phyloP scores from a whole-genome alignment of 306 rosid genomes.

The Luffa acutangula region DNA sequence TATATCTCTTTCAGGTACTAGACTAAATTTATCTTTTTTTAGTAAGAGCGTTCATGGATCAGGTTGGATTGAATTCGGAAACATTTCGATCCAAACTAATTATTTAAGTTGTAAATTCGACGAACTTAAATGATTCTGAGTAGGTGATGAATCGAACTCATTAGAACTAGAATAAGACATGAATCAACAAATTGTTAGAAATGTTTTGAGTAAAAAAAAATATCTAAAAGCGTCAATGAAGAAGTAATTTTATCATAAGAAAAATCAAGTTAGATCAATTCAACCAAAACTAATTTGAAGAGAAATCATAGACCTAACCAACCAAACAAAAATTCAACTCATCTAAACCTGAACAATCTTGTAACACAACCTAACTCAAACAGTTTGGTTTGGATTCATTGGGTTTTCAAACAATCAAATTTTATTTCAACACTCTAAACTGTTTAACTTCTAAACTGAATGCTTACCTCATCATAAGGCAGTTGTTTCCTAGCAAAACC shows the following conservation, averaged over 20 bases:
- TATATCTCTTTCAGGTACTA: background rate
- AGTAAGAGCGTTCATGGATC: background rate
- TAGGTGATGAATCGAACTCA: background rate
- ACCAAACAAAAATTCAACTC: background rate
- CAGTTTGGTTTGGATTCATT: background rate
- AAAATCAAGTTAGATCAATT: background rate
- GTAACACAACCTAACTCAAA: background rate
- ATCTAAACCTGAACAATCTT: background rate
- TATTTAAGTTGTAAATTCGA: background rate
- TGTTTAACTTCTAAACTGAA: background rate
- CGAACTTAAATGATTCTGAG: background rate
- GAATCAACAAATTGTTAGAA: background rate
- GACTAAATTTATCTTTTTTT: background rate
- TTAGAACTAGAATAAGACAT: background rate
- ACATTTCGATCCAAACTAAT: background rate
- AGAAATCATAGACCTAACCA: background rate
- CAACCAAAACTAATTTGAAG: background rate
- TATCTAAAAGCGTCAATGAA: background rate
- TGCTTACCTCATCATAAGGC: conserved; percentile 61
- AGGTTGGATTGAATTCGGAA: background rate
- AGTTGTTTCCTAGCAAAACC: conserved; percentile 83
- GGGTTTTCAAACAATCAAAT: background rate
- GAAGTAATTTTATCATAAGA: background rate
- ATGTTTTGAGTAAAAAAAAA: background rate
- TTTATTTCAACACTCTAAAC: background rate